These are phyloP conservation scores for Starmerella etchellsii DNA, from an alignment of 805 yeast genomes.

Conservation along the genomic window DNA sequence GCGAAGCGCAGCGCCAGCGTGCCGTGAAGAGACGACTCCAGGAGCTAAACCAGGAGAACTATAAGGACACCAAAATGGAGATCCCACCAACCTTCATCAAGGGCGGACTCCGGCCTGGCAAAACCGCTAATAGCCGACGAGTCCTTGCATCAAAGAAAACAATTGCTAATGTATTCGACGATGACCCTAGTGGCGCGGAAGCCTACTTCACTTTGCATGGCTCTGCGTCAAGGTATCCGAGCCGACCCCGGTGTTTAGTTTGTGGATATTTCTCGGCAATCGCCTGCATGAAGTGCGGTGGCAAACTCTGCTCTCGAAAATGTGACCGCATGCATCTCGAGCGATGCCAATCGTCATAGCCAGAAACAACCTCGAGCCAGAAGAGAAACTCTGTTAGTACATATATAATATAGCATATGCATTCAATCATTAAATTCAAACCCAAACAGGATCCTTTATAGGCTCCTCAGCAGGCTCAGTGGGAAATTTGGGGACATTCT, in stretches of 20 bases:
- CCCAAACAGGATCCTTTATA: too few species aligned
- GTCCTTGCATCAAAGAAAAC: slow-evolving; percentile 30
- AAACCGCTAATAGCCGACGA: slow-evolving; percentile 27
- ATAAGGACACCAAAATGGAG: slow-evolving; percentile 19
- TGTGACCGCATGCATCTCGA: slow-evolving; percentile 28
- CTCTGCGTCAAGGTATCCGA: slow-evolving; percentile 29
- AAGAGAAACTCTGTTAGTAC: too few species aligned
- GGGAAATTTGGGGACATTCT: too few species aligned
- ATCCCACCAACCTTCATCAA: slow-evolving; percentile 20
- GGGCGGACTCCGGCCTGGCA: slow-evolving; percentile 21
- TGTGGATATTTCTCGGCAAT: slow-evolving; percentile 31
- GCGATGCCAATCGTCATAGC: slow-evolving; percentile 10
- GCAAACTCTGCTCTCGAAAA: slow-evolving; percentile 26
- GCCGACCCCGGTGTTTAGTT: slow-evolving; percentile 27
- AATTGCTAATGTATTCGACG: slow-evolving; percentile 31
- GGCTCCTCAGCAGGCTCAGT: too few species aligned
- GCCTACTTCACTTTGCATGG: slow-evolving; percentile 25
- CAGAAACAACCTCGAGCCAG: too few species aligned
- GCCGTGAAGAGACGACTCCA: slow-evolving; percentile 17
- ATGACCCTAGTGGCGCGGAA: slow-evolving; percentile 28
- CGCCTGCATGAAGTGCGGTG: slow-evolving; percentile 29
- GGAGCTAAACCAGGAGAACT: slow-evolving; percentile 21
- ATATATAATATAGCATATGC: too few species aligned
- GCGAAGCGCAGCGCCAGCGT: slow-evolving; percentile 14
- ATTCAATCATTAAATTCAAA: not conserved